phyloP scores from a whole-genome alignment of 1,284 basidiomycete genomes.

The Wolfiporia cocos region DNA sequence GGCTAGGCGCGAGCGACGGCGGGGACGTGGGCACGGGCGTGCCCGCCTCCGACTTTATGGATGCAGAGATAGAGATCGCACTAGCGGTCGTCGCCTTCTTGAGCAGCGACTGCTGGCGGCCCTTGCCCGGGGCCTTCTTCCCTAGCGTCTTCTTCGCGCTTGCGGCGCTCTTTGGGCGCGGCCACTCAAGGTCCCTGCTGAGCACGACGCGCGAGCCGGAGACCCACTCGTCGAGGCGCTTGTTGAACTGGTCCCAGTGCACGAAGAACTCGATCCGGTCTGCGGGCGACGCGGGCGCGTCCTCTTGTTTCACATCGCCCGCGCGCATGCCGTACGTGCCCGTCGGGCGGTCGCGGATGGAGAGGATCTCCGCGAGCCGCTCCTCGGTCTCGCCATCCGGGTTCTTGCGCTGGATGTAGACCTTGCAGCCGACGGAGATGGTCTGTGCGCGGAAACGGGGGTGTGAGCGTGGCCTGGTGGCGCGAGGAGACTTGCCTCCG shows the following conservation, averaged over 20 bases:
- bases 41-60: constrained; percentile 20
- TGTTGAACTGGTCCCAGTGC: constrained; percentile 98
- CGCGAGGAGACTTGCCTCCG: no score
- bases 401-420: constrained; percentile 80
- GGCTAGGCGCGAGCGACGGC: constrained; percentile 36
- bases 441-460: constrained; percentile 44
- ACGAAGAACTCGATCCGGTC: constrained; percentile 93
- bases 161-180: constrained; percentile 75
- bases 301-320: constrained; percentile 31
- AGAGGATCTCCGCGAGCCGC: constrained; percentile 89
- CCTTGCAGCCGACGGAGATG: constrained; percentile 88
- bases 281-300: constrained; percentile 49
- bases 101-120: constrained; percentile 28
- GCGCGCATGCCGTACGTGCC: constrained; percentile 51
- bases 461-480: constrained; percentile 12
- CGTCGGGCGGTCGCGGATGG: constrained; percentile 79
- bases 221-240: constrained; percentile 99
- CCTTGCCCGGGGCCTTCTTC: constrained; percentile 60
- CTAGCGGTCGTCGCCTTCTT: constrained; percentile 29
- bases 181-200: constrained; percentile 90
- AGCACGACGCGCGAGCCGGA: constrained; percentile 82
- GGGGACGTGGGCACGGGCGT: constrained; percentile 18
- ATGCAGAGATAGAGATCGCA: constrained; percentile 18
- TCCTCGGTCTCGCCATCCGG: constrained; percentile 75
- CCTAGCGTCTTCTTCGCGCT: constrained; percentile 43